These are phyloP conservation scores for Ceriops decandra DNA, from an alignment of 345 rosid genomes.

Conservation along the genomic window DNA sequence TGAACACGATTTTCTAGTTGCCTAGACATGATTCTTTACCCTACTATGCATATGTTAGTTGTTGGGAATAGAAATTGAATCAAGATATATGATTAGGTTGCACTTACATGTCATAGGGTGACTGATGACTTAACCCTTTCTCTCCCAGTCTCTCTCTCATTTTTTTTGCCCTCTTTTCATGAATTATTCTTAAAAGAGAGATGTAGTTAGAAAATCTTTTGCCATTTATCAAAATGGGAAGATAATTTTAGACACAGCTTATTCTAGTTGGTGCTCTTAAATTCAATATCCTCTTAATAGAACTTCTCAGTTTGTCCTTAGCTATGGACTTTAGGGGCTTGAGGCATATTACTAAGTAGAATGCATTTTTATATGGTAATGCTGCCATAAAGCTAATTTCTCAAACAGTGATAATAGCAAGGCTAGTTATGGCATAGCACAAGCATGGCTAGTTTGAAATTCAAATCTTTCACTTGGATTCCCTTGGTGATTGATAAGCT, in stretches of 20 bases:
- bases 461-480: neutral
- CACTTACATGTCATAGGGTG: neutral
- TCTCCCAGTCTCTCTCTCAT: neutral
- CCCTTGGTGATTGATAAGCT: neutral
- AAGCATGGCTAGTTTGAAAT: neutral
- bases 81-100: conserved; percentile 1
- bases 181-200: neutral
- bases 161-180: neutral
- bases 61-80: conserved; percentile 6
- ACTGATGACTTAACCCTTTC: neutral
- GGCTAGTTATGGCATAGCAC: neutral
- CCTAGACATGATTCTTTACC: neutral
- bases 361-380: neutral
- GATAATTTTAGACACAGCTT: neutral
- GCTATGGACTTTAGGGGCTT: neutral
- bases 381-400: too few species aligned
- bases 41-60: neutral
- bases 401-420: neutral
- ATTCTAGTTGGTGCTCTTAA: neutral
- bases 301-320: neutral
- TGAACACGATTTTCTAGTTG: neutral
- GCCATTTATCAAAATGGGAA: neutral
- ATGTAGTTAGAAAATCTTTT: neutral
- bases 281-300: neutral
- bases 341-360: neutral